These are phyloP conservation scores for Conidiobolus coronatus DNA, from an alignment of 371 early-diverging fungal species.

Conservation along the genomic window DNA sequence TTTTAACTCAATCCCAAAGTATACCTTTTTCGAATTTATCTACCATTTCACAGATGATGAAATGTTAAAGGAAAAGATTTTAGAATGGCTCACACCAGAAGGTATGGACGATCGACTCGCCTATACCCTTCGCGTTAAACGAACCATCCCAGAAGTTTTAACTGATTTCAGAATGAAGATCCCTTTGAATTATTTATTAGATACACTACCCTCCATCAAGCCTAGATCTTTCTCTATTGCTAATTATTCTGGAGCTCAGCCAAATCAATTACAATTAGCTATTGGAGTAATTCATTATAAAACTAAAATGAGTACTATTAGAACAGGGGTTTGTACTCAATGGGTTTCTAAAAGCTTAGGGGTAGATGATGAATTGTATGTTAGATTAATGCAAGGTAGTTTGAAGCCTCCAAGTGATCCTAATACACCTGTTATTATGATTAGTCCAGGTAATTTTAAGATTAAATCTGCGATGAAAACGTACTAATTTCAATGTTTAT, in stretches of 20 bases:
- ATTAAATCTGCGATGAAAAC: background rate
- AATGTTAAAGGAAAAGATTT: constrained; percentile 49
- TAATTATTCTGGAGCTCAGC: constrained; percentile 7
- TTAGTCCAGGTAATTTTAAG: constrained; percentile 35
- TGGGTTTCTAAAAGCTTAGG: constrained; percentile 25
- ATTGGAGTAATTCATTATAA: constrained; percentile 71
- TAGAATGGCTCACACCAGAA: constrained; percentile 47
- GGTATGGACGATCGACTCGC: constrained; percentile 53
- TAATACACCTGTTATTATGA: constrained; percentile 33
- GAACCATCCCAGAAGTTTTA: constrained; percentile 63
- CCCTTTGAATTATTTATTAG: constrained; percentile 57
- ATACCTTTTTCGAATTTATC: constrained; percentile 74
- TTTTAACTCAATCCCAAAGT: constrained; percentile 56
- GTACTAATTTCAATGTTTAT: background rate
- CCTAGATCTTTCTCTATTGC: constrained; percentile 64
- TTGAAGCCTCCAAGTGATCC: constrained; percentile 30
- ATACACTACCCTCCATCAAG: constrained; percentile 52
- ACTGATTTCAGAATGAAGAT: constrained; percentile 56
- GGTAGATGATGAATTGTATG: constrained; percentile 17
- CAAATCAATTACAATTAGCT: constrained; percentile 33
- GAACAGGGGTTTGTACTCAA: constrained; percentile 61
- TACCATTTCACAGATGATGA: constrained; percentile 47
- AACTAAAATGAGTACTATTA: constrained; percentile 38
- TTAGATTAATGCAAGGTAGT: constrained; percentile 43
- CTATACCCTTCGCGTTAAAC: constrained; percentile 52